Base-by-base conservation (phyloP, 2,329 filamentous ascomycete genomes). In the Colletotrichum australisinense region DNA sequence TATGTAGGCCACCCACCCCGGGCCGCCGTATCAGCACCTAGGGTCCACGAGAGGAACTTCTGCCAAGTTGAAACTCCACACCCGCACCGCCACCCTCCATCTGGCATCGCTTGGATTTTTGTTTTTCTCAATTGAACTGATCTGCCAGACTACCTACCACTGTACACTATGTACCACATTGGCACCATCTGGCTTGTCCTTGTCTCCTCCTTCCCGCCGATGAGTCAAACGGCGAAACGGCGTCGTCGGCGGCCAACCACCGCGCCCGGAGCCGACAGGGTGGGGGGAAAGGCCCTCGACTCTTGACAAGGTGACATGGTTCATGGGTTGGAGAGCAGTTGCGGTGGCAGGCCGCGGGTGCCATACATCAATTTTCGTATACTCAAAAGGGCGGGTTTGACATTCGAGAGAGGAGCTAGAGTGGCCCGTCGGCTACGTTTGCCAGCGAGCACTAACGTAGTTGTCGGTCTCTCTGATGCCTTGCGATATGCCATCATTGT, bases 31-130 rank as follows among this genome's bases (percentile, higher is more conserved):
- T 63, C 42, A 35, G 59, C 38, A 30, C 55, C 67, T 30, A 65
- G 67, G 67, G 70, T 66, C 70, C 42, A 42, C 46, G 49, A 30
- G 16, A 73, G 71, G 71, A 73, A 73, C 71, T 73, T 73, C 71
- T 73, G 71, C 71, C 67, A 62, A 57, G 71, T 22, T 28, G 19
- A 56, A 70, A 73, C 71, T 42, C 71, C 71, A 70, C 71, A 66
- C 60, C 58, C 53, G 42, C 26, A 58, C 59, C 69, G 38, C 38
- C 38, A 42, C 38, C 38, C 58, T 73, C 58, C 52, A 38, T 53
- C 22, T 30, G 59, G 26, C 24, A 55, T 64, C 30, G 46, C 46
- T 53, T 38, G 42, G 5, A 14, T 32, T 32, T 19, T 22, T 30
- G 9, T 9, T 12, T 35, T 35, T 12, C 32, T 35, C 49, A 24